phyloP scores from a whole-genome alignment of 371 early-diverging fungal genomes.

The Mortierella sp. region DNA sequence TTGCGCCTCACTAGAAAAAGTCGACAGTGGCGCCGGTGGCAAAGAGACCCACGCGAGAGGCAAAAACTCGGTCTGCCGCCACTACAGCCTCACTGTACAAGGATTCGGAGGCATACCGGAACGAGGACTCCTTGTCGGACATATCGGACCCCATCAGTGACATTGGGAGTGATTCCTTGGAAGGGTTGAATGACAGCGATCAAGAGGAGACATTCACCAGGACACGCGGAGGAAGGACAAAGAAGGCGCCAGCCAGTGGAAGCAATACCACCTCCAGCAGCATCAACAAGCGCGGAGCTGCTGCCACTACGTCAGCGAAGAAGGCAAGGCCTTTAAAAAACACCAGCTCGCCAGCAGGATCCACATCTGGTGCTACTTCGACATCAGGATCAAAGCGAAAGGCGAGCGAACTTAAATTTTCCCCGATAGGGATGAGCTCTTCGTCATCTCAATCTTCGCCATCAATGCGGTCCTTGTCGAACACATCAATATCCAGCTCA shows the following conservation, averaged over 20 bases:
- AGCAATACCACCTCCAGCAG: background rate
- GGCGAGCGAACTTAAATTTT: conserved; percentile 23
- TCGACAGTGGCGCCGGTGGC: conserved; percentile 18
- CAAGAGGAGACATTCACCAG: background rate
- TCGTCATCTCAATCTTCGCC: conserved; percentile 16
- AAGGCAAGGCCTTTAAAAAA: background rate
- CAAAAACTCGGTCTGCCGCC: conserved; percentile 47
- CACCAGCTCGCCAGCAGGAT: background rate
- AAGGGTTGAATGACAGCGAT: background rate
- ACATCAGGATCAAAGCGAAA: conserved; percentile 13
- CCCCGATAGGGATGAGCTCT: background rate
- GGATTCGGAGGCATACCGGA: conserved; percentile 30
- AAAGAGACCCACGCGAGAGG: conserved; percentile 31
- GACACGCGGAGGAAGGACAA: conserved; percentile 15
- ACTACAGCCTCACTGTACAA: conserved; percentile 53
- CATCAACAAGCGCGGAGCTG: background rate
- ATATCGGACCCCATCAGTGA: conserved; percentile 40
- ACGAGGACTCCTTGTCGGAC: conserved; percentile 1
- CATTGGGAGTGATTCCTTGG: conserved; percentile 18
- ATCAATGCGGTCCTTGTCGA: conserved; percentile 1
- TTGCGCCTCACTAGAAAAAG: conserved; percentile 9
- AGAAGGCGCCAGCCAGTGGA: background rate
- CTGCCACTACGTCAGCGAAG: background rate
- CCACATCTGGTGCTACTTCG: background rate
- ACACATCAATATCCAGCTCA: background rate